Percentiles rank a stretch among this genome's conserved stretches.
phyloP scores from a whole-genome alignment of 208 protist genomes.

The Trypanosoma conorhini region DNA sequence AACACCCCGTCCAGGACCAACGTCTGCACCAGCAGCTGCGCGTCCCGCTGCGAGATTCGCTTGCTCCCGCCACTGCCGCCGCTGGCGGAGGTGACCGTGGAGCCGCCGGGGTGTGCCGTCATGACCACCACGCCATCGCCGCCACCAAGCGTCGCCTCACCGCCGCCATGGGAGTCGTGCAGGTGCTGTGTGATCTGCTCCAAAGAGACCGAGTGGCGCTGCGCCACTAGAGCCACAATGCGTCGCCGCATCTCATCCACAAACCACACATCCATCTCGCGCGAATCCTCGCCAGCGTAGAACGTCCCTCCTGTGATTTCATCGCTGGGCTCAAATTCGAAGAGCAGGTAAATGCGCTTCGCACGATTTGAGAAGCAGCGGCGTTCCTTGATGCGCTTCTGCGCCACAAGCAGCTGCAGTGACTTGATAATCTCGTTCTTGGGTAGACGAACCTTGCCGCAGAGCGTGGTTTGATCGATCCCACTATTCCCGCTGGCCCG shows the following conservation, averaged over 20 bases:
- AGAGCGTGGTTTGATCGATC: slow-evolving; percentile 72
- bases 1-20: slow-evolving; percentile 77
- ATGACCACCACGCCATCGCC: slow-evolving; percentile 16
- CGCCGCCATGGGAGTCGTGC: slow-evolving; percentile 37
- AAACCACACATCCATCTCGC: slow-evolving; percentile 73
- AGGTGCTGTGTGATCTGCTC: slow-evolving; percentile 52
- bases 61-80: slow-evolving; percentile 6
- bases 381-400: slow-evolving; percentile 73
- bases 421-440: slow-evolving; percentile 75
- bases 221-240: slow-evolving; percentile 56
- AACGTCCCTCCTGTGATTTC: slow-evolving; percentile 82
- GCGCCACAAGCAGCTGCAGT: slow-evolving; percentile 43
- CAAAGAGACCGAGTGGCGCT: slow-evolving; percentile 30
- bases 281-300: slow-evolving; percentile 71
- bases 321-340: slow-evolving; percentile 74
- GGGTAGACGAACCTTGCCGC: slow-evolving; percentile 51
- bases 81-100: not conserved
- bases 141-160: not conserved
- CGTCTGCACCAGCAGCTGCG: slow-evolving; percentile 60
- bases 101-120: slow-evolving; percentile 14
- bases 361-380: slow-evolving; percentile 82
- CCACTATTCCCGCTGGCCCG: slow-evolving; percentile 62
- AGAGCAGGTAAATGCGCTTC: slow-evolving; percentile 83
- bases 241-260: slow-evolving; percentile 74
- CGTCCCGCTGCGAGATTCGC: slow-evolving; percentile 39